Evolutionary conservation across 1,284 basidiomycete genomes (phyloP), one percentile per base, ranked within the genome.

Genomic region (Somion occarium): DNA sequence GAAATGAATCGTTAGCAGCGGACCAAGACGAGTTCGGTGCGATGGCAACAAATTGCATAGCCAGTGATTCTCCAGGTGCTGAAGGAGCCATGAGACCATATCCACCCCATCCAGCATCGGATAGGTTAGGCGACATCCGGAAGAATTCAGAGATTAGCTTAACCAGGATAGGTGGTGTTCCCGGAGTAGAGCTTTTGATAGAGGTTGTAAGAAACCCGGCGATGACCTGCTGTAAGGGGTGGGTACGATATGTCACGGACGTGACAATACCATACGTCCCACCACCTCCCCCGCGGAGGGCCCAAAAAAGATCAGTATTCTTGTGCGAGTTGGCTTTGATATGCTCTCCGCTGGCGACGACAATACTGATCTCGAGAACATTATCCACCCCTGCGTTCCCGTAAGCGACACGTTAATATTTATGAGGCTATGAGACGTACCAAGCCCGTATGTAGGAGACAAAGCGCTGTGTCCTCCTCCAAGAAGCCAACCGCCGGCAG

Each of bases 281-380:
- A 3, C 73, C 74, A 1, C 78, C 77, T 1, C 78, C 77, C 1
- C 78, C 78, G 22, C 74, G 69, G 47, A 80, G 58, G 0, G 76
- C 76, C 71, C 75, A 79, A 62, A 78, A 80, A 3, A 79, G 61
- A 51, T 75, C 70, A 0, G 64, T 2, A 55, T 75, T 63, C n/a
- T 61, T 54, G 53, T 66, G 58, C 3, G 62, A 52, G 52, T 75
- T 75, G 18, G 63, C 71, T 13, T 60, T 65, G 30, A 70, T 56
- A 39, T 63, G 57, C 2, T 61, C 53, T 9, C 74, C 75, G 27
- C 62, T 58, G 1, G 74, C 61, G 7, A 64, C 68, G 24, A 76
- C 69, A 26, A 74, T 59, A 3, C 62, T 67, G 44, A 72, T 69
- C 46, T 74, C 57, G 45, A 79, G 50, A 1, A 66, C 70, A 23